Base-by-base conservation (phyloP, 208 protist species). In the Crithidia bombi region DNA sequence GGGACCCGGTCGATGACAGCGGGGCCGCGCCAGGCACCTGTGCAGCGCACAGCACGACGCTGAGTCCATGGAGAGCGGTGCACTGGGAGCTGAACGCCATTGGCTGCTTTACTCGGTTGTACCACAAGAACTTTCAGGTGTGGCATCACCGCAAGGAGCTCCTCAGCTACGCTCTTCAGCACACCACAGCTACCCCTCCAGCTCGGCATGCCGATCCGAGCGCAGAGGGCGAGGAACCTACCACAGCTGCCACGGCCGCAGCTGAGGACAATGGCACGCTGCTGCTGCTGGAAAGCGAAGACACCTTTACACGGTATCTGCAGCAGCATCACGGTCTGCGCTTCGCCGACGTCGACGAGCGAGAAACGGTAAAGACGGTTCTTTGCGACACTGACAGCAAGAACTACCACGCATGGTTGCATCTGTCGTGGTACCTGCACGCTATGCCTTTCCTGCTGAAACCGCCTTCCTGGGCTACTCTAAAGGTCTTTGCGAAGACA, bases 321-420 rank as follows among this genome's bases (percentile, higher is more conserved):
- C 52, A 54, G 19, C 59, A 66, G 12, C 32, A 74, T 12, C 71
- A 84, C 64, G 64, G 73, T 15, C 61, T 91, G 5, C 10, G 51
- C 6, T 92, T 91, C 41, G 52, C 50, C 15, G 83, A 88, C 23
- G 70, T 95, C 30, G 87, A 95, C 59, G 87, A 95, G 54, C 87
- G 87, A 9, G 35, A 44, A 36, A 57, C 78, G 17, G 70, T 73
- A 41, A 55, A 73, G 25, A 19, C 62, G 0, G 90, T 90, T 23
- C 68, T 93, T 11, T 56, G 64, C 36, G 28, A 74, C 19, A 35
- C 47, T 10, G 88, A 96, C 62, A 46, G 65, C 43, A 96, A 96
- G 52, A 93, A 96, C 75, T 96, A 94, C 62, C 91, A 96, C 65
- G 83, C 83, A 5, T 96, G 91, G 91, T 65, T 87, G 30, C 82